Evolutionary conservation across 495 filamentous ascomycete species (phyloP).

Genomic region (Aspergillus panamensis): DNA sequence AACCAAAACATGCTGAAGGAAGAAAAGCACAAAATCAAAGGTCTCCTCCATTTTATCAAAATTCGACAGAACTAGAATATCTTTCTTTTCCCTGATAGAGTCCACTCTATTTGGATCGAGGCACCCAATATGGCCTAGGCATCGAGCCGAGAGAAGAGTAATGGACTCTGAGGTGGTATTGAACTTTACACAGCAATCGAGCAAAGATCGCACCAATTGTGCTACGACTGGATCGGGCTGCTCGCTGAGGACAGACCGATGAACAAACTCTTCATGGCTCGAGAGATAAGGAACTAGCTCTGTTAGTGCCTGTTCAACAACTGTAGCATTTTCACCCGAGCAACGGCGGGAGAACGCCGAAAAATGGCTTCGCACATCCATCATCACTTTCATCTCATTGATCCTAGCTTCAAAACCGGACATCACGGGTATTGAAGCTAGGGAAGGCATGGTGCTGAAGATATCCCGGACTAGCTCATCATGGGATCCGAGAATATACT

Average conservation of each 20-base stretch:
- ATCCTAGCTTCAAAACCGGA: conserved; percentile 61
- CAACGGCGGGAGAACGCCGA: conserved; percentile 67
- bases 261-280: conserved; percentile 73
- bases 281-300: conserved; percentile 73
- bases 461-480: conserved; percentile 54
- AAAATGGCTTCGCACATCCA: conserved; percentile 61
- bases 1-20: conserved; percentile 82
- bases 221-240: conserved; percentile 75
- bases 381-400: conserved; percentile 55
- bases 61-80: conserved; percentile 80
- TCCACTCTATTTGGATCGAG: conserved; percentile 90
- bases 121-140: conserved; percentile 83
- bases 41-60: conserved; percentile 77
- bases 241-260: conserved; percentile 76
- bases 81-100: conserved; percentile 65
- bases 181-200: conserved; percentile 81
- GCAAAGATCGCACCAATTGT: conserved; percentile 66
- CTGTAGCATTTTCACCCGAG: conserved; percentile 74
- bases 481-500: conserved; percentile 61
- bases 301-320: conserved; percentile 72
- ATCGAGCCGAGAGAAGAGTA: conserved; percentile 67
- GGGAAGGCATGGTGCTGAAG: conserved; percentile 71
- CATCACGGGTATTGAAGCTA: conserved; percentile 68
- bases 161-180: conserved; percentile 63
- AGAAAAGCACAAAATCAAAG: conserved; percentile 78